Evolutionary conservation across 768 basidiomycete genomes (phyloP), one percentile per base, ranked within the genome.

Genomic region (Boletus reticulatus): DNA sequence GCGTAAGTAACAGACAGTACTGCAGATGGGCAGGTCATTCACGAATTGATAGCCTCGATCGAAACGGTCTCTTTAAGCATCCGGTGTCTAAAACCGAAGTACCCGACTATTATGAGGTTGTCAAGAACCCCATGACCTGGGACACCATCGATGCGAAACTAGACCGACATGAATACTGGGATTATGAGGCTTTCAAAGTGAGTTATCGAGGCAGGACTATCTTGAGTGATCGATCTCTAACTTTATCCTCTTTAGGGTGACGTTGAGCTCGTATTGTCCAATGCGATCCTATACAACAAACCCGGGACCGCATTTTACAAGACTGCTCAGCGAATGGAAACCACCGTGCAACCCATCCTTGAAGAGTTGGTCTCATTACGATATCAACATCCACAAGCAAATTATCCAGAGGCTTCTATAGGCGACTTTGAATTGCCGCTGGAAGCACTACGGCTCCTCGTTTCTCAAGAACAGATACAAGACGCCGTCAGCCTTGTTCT

Each of bases 81-180:
- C 93, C 95, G 0, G 94, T 98, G 37, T 87, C 85, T 41, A 85
- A 77, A 61, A 75, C 73, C 1, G 83, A 89, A 39, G 92, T 95
- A 0, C 91, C 90, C 1, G 95, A 98, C 66, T 99, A 99, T 68
- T 93, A 89, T 65, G 88, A 92, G 44, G 77, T 97, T 36, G 80
- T 99, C 64, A 80, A 84, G 63, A 75, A 80, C 4, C 97, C 97
- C 0, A 97, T 97, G 92, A 88, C 87, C 57, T 94, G 95, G 85
- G 78, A 78, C 13, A 79, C 78, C 29, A 96, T 99, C 65, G 87
- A 92, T 44, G 72, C 74, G 29, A 96, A 92, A 69, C 75, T 99
- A 31, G 89, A 95, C 49, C 77, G 78, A 36, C 87, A 92, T 56
- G 83, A 88, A 65, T 98, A 98, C 70, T 85, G 86, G 77, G 84